phyloP scores from a whole-genome alignment of 306 rosid species.

The Dalbergia oliveri region DNA sequence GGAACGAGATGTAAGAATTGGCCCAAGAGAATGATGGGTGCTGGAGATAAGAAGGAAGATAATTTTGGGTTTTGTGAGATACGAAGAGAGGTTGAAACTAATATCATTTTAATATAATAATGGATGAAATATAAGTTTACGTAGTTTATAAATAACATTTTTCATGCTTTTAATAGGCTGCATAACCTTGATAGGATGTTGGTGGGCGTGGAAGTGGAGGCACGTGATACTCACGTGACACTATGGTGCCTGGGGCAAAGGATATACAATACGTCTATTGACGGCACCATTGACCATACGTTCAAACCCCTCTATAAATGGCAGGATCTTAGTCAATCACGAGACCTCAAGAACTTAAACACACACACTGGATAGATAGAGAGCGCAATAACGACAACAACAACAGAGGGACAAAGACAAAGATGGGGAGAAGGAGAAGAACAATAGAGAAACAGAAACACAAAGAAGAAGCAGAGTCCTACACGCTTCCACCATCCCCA shows the following conservation, averaged over 20 bases:
- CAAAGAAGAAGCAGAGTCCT: constrained; percentile 32
- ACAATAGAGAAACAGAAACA: constrained; percentile 8
- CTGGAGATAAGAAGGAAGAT: too few relatives aligned
- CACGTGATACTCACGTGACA: constrained; percentile 33
- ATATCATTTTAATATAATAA: too few relatives aligned
- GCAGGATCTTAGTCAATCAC: neutral
- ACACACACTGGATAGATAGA: constrained; percentile 4
- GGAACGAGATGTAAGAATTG: too few relatives aligned
- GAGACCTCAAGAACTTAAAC: neutral
- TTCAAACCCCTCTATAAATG: constrained; percentile 28
- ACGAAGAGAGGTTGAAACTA: too few relatives aligned
- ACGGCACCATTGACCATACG: neutral
- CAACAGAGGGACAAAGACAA: neutral
- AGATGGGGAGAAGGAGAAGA: constrained; percentile 56
- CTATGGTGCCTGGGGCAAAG: neutral
- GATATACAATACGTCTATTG: neutral
- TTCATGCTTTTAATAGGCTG: too few relatives aligned
- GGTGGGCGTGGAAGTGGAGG: neutral
- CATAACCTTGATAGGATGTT: too few relatives aligned
- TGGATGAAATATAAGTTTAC: too few relatives aligned
- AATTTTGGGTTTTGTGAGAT: too few relatives aligned
- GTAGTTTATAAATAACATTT: too few relatives aligned
- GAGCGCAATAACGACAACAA: neutral
- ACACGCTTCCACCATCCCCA: constrained; percentile 73
- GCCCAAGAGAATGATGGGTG: too few relatives aligned